Evolutionary conservation across 2,329 filamentous ascomycete genomes (phyloP).

Genomic region (Ramularia endophylla): DNA sequence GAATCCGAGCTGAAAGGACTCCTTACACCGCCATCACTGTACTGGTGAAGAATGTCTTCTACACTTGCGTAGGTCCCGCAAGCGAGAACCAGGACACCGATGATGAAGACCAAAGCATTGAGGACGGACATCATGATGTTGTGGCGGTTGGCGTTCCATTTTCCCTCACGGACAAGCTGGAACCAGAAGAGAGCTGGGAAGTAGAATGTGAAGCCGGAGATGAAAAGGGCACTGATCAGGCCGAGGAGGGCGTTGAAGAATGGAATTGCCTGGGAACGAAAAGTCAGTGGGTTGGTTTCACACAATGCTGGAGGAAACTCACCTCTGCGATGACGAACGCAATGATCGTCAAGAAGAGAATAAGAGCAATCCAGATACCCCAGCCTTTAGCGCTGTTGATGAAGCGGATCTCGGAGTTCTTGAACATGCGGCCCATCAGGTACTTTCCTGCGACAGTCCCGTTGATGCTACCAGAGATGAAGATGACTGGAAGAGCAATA

Average conservation of each 20-base stretch:
- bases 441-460: constrained; percentile 48
- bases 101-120: constrained; percentile 39
- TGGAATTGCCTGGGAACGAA: constrained; percentile 57
- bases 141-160: constrained; percentile 41
- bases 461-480: constrained; percentile 68
- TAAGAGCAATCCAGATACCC: constrained; percentile 56
- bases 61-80: constrained; percentile 42
- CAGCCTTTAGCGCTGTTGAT: constrained; percentile 40
- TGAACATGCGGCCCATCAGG: constrained; percentile 59
- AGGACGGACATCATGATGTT: constrained; percentile 42
- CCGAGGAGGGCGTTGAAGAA: constrained; percentile 66
- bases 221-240: constrained; percentile 58
- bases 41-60: constrained; percentile 39
- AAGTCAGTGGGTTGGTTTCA: too few relatives aligned
- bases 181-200: constrained; percentile 36
- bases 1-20: constrained; percentile 38
- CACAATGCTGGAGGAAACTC: too few relatives aligned
- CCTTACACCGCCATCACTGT: constrained; percentile 33
- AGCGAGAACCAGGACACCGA: constrained; percentile 28
- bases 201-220: constrained; percentile 55
- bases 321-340: constrained; percentile 63
- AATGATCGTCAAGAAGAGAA: constrained; percentile 52
- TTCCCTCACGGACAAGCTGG: constrained; percentile 43
- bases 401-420: constrained; percentile 46
- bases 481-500: constrained; percentile 65